Base-by-base conservation (phyloP, 495 filamentous ascomycete species). In the Penicillium bovifimosum region DNA sequence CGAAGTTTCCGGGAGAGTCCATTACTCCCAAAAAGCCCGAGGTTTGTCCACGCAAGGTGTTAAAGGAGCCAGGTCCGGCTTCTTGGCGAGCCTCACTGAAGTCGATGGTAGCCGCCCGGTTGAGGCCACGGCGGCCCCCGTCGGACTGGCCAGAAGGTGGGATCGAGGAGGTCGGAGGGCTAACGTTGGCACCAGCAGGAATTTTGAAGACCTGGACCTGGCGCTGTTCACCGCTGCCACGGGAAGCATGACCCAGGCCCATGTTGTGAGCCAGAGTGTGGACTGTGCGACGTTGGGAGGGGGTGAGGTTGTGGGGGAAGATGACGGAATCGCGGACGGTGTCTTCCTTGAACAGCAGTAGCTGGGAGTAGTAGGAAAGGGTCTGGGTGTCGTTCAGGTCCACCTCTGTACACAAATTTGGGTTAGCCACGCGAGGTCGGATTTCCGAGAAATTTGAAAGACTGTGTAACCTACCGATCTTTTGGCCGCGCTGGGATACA, bases 201-300 rank as follows among this genome's bases (percentile, higher is more conserved):
- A 82, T 73, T 63, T 90, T 90, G 75, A 87, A 86, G 52, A 96
- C 86, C 60, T 93, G 88, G 3, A 96, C 85, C 66, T 92, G 90
- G 46, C 93, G 84, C 49, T 88, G 82, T 47, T 91, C 88, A 20
- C 86, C 89, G 56, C 81, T 84, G 49, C 93, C 93, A 55, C 88
- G 88, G 40, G 93, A 96, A 39, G 85, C 79, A 65, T 98, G 93
- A 50, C 85, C 86, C 43, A 98, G 77, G 17, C 84, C 86, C 90
- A 98, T 91, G 68, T 95, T 86, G 70, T 98, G 93, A 5, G 93
- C 91, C 47, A 98, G 77, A 24, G 90, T 93, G 70, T 98, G 93
- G 44, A 98, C 87, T 47, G 84, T 90, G 38, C 90, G 84, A 44
- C 93, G 87, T 62, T 96, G 87, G 49, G 83, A 76, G 2, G 92